Base-by-base conservation (phyloP, 73 alveolate genomes). In the Blepharisma stoltei region DNA sequence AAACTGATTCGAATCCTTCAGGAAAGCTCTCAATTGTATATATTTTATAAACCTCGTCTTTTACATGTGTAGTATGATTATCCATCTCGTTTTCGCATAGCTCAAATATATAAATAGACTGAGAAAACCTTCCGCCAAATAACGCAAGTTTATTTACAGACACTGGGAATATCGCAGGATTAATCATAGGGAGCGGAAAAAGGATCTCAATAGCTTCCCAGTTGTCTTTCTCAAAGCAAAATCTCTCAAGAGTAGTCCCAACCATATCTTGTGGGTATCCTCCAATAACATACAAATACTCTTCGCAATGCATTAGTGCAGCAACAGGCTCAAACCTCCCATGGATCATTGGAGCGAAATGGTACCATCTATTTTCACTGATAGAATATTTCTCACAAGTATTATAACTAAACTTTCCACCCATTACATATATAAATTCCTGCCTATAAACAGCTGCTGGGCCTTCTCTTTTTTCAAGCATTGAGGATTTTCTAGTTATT, bases 381-480 rank as follows among this genome's bases (percentile, higher is more conserved):
- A 60, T 21, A 60, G n/a, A 11, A 37, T 60, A 60, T 60, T 37
- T 60, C 21, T 60, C 76, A 60, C 76, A 60, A 20, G 41, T 37
- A 3, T 60, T 60, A 60, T 60, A 60, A 4, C 41, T 37, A 60
- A 11, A 60, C 21, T 60, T 60, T 4, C 76, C 76, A 25, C 76
- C 76, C 41, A 37, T 60, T 11, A 60, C 76, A 60, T 60, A 60
- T 0, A 60, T 37, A 60, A 60, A n/a, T 1, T 4, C 21, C 14
- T 60, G 55, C 3, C 21, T 60, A 60, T 60, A 60, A 60, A 37
- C 49, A 4, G 52, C 52, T 25, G 76, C 76, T 60, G 49, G 49
- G 18, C 76, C 76, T 25, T 60, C 76, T 60, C 76, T 60, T 60
- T 27, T 60, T 25, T 60, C 76, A 21, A 11, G 76, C 49, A 25